Evolutionary conservation across 805 yeast genomes (phyloP), one percentile per base, ranked within the genome.

Genomic region (Candida koratica): DNA sequence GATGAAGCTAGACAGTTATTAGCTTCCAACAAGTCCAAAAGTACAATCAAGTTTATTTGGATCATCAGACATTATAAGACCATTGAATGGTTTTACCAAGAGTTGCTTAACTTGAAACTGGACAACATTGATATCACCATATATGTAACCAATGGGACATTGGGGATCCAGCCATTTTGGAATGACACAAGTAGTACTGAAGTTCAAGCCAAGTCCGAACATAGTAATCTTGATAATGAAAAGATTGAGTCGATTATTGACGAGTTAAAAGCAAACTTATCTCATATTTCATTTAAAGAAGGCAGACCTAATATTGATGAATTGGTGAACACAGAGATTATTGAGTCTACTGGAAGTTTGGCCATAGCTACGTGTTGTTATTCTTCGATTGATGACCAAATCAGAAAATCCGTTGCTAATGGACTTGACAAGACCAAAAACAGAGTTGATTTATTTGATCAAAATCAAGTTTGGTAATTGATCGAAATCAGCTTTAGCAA

Each of bases 331-430:
- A 36, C 48, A 7, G 77, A 71, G 38, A 53, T 73, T 10, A 3
- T 3, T 17, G 61, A 56, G 25, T 45, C 67, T 13, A 40, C 44
- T 11, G 73, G 73, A 6, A 48, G 73, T 5, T 44, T 68, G 34
- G 77, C 73, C 1, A 54, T 75, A 43, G 69, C 67, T 36, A 61
- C 69, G 4, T 75, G 80, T 59, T 76, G 74, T 16, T 74, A 71
- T 51, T 61, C 67, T 17, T 41, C 58, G 17, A 60, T 72, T 61
- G 69, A 60, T 25, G 67, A 61, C 41, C 57, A 51, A 5, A 42
- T 53, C 29, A 54, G 69, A 50, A 44, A 39, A 26, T 42, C 56
- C 1, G 51, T 63, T 20, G 56, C 49, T 8, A 39, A 49, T 36
- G 56, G 55, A 42, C 48, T 64, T 44, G 45, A 44, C 17, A 46